Evolutionary conservation across 1,284 basidiomycete genomes (phyloP).

Genomic region (Leccinum proximum): DNA sequence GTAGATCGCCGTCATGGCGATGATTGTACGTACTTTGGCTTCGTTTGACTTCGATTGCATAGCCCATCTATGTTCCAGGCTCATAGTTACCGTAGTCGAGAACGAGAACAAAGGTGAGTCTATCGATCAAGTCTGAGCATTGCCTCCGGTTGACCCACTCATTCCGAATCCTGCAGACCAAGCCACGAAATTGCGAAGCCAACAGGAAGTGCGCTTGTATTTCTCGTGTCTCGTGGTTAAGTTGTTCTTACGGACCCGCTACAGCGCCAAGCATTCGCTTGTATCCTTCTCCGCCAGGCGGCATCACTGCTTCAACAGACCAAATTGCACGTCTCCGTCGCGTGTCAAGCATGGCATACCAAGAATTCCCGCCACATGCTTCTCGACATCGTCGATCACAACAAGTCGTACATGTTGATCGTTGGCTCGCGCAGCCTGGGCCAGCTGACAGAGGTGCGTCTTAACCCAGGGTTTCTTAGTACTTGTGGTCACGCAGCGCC

Average conservation of each 20-base stretch:
- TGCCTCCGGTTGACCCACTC: slow-evolving; percentile 68
- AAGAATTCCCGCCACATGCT: slow-evolving; percentile 95
- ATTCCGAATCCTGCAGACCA: slow-evolving; percentile 70
- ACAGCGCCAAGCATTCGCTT: slow-evolving; percentile 85
- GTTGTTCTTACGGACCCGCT: slow-evolving; percentile 11
- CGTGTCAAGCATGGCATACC: slow-evolving; percentile 95
- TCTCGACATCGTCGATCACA: slow-evolving; percentile 88
- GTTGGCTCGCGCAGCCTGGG: slow-evolving; percentile 93
- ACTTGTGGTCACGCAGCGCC: not conserved
- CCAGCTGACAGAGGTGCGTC: slow-evolving; percentile 81
- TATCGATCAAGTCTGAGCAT: slow-evolving; percentile 3
- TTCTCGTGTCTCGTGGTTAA: not conserved
- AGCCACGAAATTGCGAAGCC: slow-evolving; percentile 73
- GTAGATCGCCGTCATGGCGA: slow-evolving; percentile 41
- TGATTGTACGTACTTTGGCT: too few species aligned
- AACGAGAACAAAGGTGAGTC: slow-evolving; percentile 84
- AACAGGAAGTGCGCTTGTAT: slow-evolving; percentile 71
- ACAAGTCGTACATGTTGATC: slow-evolving; percentile 87
- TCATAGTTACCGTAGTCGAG: slow-evolving; percentile 32
- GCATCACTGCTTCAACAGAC: slow-evolving; percentile 91
- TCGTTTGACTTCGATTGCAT: too few species aligned
- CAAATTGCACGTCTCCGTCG: slow-evolving; percentile 79
- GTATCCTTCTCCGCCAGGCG: slow-evolving; percentile 86
- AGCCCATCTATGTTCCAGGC: too few species aligned
- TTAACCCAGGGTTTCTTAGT: not conserved